phyloP scores from a whole-genome alignment of 2,329 filamentous ascomycete species.

The Alternaria brassicicola region DNA sequence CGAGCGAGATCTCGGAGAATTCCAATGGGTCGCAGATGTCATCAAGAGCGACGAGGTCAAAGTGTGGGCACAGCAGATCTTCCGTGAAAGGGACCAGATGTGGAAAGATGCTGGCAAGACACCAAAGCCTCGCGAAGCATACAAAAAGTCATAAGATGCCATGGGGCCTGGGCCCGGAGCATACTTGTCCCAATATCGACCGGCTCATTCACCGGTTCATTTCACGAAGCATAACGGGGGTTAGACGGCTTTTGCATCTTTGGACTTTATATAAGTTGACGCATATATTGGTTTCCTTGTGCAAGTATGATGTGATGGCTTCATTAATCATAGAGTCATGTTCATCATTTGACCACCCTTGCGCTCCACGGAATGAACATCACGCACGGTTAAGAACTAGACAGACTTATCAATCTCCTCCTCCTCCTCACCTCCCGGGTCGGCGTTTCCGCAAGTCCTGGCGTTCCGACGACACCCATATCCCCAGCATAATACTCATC shows the following conservation, averaged over 20 bases:
- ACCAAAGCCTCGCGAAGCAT: slow-evolving; percentile 20
- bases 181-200: background rate
- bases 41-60: slow-evolving; percentile 79
- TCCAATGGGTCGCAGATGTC: slow-evolving; percentile 75
- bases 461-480: background rate
- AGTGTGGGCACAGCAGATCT: slow-evolving; percentile 76
- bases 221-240: background rate
- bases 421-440: slow-evolving; percentile 17
- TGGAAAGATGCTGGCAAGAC: slow-evolving; percentile 62
- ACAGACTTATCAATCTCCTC: slow-evolving; percentile 28
- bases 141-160: background rate
- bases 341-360: background rate
- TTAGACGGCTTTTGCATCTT: background rate
- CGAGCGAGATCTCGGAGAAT: slow-evolving; percentile 80
- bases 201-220: background rate
- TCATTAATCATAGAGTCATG: background rate
- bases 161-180: background rate
- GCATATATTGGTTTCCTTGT: background rate
- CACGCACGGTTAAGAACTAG: slow-evolving; percentile 9
- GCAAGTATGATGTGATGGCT: background rate
- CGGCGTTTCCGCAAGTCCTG: background rate
- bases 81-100: slow-evolving; percentile 75
- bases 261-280: background rate
- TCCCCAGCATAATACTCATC: background rate
- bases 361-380: background rate